Conservation (phyloP, 352 stramenopile genomes). For the Pythium biforme region DNA sequence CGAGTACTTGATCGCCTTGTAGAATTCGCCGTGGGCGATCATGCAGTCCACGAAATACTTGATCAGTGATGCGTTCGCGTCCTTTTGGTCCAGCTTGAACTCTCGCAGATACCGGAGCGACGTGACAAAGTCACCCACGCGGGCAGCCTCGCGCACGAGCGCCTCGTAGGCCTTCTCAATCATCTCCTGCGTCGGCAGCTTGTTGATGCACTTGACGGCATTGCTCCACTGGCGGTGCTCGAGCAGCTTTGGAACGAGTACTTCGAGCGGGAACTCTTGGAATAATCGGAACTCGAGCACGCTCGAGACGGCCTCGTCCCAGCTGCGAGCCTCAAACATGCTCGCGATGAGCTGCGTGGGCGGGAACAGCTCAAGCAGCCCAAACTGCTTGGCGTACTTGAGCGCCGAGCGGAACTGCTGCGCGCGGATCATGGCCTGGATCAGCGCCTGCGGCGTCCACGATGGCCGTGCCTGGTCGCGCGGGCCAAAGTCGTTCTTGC, state of each 20-base stretch:
- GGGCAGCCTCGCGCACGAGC: slow-evolving; percentile 55
- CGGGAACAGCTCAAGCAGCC: slow-evolving; percentile 69
- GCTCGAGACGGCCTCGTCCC: slow-evolving; percentile 69
- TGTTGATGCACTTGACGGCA: slow-evolving; percentile 81
- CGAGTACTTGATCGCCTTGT: slow-evolving; percentile 89
- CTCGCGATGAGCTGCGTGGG: slow-evolving; percentile 53
- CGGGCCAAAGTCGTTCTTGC: slow-evolving; percentile 36
- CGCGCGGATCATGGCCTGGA: slow-evolving; percentile 83
- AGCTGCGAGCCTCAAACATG: slow-evolving; percentile 68
- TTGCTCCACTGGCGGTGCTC: slow-evolving; percentile 65
- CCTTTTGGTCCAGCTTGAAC: slow-evolving; percentile 64
- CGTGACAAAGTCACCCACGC: slow-evolving; percentile 70
- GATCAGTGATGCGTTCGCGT: slow-evolving; percentile 42
- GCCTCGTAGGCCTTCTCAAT: slow-evolving; percentile 46
- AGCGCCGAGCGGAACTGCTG: slow-evolving; percentile 70
- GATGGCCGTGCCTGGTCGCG: slow-evolving; percentile 34
- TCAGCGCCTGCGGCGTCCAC: slow-evolving; percentile 77
- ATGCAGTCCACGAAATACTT: slow-evolving; percentile 63
- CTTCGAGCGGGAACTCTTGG: slow-evolving; percentile 64
- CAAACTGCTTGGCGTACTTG: slow-evolving; percentile 82
- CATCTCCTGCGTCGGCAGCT: slow-evolving; percentile 46
- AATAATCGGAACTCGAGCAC: slow-evolving; percentile 78
- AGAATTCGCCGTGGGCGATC: slow-evolving; percentile 70
- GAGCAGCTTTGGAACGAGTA: slow-evolving; percentile 64
- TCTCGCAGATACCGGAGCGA: slow-evolving; percentile 68